These are phyloP conservation scores for Taphrina pruni DNA, from an alignment of 1,139 yeast species.

Conservation along the genomic window DNA sequence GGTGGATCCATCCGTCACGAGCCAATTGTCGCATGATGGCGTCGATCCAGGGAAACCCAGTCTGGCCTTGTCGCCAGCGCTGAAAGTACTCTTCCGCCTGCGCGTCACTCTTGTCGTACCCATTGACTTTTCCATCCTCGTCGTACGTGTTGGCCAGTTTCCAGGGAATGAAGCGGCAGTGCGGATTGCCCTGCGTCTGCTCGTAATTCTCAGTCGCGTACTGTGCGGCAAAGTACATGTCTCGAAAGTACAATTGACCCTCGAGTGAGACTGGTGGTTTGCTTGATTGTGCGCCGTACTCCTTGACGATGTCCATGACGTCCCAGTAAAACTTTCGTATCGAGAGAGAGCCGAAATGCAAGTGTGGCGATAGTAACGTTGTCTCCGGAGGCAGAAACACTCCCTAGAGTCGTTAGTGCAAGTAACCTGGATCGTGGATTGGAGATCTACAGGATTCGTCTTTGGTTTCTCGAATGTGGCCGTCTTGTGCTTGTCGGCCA, in stretches of 20 bases:
- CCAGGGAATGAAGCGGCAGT: conserved; percentile 41
- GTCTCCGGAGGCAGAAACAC: conserved; percentile 39
- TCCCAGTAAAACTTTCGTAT: conserved; percentile 37
- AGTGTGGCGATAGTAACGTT: conserved; percentile 38
- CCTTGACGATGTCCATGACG: conserved; percentile 32
- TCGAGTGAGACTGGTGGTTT: conserved; percentile 36
- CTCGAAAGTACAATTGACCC: conserved; percentile 38
- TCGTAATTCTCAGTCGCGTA: conserved; percentile 28
- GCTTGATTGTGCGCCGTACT: conserved; percentile 26
- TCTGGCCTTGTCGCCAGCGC: conserved; percentile 36
- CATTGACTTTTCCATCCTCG: conserved; percentile 12
- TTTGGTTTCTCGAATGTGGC: conserved; percentile 41
- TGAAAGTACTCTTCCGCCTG: conserved; percentile 36
- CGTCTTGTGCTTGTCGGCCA: conserved; percentile 33
- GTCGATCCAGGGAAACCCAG: conserved; percentile 42
- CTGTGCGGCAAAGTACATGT: conserved; percentile 42
- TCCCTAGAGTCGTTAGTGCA: conserved; percentile 6
- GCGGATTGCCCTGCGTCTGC: conserved; percentile 36
- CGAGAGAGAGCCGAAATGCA: conserved; percentile 38
- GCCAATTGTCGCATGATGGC: conserved; percentile 40
- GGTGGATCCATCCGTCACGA: conserved; percentile 41
- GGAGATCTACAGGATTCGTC: conserved; percentile 32
- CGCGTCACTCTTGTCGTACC: conserved; percentile 20
- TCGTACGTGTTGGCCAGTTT: conserved; percentile 26
- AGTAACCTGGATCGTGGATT: too few species aligned